These are phyloP conservation scores for Herpetospermum pedunculosum DNA, from an alignment of 306 rosid species.

Conservation along the genomic window DNA sequence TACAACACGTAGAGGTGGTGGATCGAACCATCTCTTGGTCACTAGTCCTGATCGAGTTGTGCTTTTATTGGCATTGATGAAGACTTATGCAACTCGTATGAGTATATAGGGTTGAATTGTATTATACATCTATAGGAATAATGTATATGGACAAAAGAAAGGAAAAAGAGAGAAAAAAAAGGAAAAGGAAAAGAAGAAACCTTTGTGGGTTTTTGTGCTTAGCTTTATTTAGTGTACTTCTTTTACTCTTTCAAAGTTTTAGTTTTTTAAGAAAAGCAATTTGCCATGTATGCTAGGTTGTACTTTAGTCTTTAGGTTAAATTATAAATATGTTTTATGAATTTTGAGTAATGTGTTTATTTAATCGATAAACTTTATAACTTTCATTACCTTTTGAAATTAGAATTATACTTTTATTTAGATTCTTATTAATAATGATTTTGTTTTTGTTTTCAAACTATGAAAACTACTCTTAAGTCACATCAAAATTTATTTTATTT, in stretches of 20 bases:
- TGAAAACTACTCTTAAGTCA: too few species aligned
- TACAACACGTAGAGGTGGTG: too few species aligned
- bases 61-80: too few species aligned
- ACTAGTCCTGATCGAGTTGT: too few species aligned
- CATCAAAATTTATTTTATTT: too few species aligned
- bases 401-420: too few species aligned
- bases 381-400: too few species aligned
- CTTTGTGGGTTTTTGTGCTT: slow-evolving; percentile 19
- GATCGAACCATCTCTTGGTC: too few species aligned
- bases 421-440: too few species aligned
- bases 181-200: neutral
- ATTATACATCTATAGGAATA: slow-evolving; percentile 15
- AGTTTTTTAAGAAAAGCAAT: neutral
- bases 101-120: slow-evolving; percentile 26
- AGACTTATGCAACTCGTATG: slow-evolving; percentile 23
- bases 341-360: neutral
- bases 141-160: neutral
- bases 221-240: slow-evolving; percentile 14
- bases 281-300: slow-evolving; percentile 12
- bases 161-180: neutral
- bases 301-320: neutral
- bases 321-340: neutral
- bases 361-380: neutral
- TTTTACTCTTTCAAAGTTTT: slow-evolving; percentile 11
- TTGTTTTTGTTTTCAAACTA: neutral